Conservation (phyloP, 768 basidiomycete species). For the Zangia roseola region DNA sequence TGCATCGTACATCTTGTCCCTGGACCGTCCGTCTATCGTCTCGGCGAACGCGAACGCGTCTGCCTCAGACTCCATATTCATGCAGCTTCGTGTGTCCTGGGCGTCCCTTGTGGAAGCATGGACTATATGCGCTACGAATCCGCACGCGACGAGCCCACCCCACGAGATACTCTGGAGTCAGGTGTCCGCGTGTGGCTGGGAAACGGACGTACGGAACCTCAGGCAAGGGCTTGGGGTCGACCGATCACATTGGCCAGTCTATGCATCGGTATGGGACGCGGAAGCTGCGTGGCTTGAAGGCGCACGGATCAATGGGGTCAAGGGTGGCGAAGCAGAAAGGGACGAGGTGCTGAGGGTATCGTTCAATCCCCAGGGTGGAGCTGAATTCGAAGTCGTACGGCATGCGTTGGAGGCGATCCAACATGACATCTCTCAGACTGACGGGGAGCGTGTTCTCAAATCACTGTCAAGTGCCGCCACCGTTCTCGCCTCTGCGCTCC, state of each 20-base stretch:
- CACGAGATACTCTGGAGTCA: constrained; percentile 94
- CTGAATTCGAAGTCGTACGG: constrained; percentile 37
- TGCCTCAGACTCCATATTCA: background rate
- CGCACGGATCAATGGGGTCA: constrained; percentile 64
- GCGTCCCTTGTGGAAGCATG: constrained; percentile 62
- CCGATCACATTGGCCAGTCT: constrained; percentile 27
- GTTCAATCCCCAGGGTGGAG: constrained; percentile 37
- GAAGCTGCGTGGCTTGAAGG: constrained; percentile 76
- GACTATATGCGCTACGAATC: constrained; percentile 85
- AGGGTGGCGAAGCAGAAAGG: constrained; percentile 66
- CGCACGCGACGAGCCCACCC: constrained; percentile 80
- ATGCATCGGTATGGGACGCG: constrained; percentile 38
- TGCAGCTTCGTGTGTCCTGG: constrained; percentile 49
- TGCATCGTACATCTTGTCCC: constrained; percentile 43
- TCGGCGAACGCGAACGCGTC: background rate
- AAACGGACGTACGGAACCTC: constrained; percentile 48
- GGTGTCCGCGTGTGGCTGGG: constrained; percentile 77
- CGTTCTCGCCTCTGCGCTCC: constrained; percentile 47
- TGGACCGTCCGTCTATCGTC: constrained; percentile 22
- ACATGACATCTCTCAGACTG: constrained; percentile 2
- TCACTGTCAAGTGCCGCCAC: constrained; percentile 36
- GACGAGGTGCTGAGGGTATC: constrained; percentile 34
- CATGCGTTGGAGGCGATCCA: constrained; percentile 36
- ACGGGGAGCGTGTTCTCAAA: constrained; percentile 2
- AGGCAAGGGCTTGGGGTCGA: constrained; percentile 33